Evolutionary conservation across 805 yeast genomes (phyloP).

Genomic region (Komagataella kurtzmanii): DNA sequence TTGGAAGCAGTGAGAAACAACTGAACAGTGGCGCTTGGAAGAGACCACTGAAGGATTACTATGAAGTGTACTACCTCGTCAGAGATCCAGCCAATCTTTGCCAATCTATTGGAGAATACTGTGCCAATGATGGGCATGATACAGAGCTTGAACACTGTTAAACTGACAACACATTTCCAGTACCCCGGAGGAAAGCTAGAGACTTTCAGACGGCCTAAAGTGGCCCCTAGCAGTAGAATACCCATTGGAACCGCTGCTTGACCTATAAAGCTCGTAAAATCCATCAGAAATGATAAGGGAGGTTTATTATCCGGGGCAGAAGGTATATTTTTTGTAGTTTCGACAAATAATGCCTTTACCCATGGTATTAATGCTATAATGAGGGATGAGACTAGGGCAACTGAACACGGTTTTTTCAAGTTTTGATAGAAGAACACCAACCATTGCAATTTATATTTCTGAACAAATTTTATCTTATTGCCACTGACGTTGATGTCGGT

Average conservation of each 20-base stretch:
- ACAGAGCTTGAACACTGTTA: constrained; percentile 26
- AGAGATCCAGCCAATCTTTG: constrained; percentile 34
- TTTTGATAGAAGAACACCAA: constrained; percentile 25
- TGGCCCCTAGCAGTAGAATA: constrained; percentile 36
- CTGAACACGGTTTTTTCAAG: constrained; percentile 33
- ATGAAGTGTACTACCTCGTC: constrained; percentile 27
- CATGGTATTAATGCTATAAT: constrained; percentile 43
- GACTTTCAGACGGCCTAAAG: constrained; percentile 35
- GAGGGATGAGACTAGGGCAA: constrained; percentile 29
- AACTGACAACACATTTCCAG: constrained; percentile 38
- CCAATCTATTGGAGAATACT: constrained; percentile 29
- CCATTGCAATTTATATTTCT: constrained; percentile 15
- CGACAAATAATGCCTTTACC: constrained; percentile 29
- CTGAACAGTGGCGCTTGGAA: constrained; percentile 47
- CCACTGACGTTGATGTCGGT: constrained; percentile 14
- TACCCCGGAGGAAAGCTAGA: constrained; percentile 33
- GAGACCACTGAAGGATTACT: constrained; percentile 31
- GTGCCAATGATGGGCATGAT: constrained; percentile 41
- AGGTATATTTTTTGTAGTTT: constrained; percentile 14
- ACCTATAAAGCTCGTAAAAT: constrained; percentile 34
- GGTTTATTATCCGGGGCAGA: constrained; percentile 37
- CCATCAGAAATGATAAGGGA: constrained; percentile 39
- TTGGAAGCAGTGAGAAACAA: constrained; percentile 47
- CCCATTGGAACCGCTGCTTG: constrained; percentile 45
- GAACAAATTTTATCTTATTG: constrained; percentile 11